Conservation (phyloP, 257 asterid genomes). For the Jasminum sambac region DNA sequence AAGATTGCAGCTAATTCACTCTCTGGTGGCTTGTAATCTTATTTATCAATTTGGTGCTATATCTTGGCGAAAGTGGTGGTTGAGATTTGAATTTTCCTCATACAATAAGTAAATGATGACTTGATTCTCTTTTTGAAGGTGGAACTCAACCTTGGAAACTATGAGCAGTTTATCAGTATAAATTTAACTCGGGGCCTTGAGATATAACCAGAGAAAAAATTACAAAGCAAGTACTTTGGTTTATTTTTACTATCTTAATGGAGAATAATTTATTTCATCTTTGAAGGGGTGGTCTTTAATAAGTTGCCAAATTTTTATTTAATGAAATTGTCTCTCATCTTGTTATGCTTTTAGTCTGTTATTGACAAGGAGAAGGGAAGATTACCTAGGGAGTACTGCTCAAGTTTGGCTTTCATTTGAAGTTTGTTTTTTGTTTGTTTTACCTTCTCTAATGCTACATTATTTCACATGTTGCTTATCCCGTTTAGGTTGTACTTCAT, state of each 20-base stretch:
- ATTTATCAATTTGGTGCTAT: background rate
- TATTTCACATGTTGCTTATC: slow-evolving; percentile 20
- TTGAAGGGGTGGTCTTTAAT: slow-evolving; percentile 8
- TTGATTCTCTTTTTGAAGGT: slow-evolving; percentile 53
- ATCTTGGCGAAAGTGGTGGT: background rate
- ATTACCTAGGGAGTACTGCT: slow-evolving; percentile 71
- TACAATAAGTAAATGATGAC: slow-evolving; percentile 18
- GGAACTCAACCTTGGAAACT: slow-evolving; percentile 98
- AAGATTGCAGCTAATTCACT: slow-evolving; percentile 1
- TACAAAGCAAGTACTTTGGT: slow-evolving; percentile 62
- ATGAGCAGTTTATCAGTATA: slow-evolving; percentile 85
- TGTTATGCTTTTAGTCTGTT: slow-evolving; percentile 45
- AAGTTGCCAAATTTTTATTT: slow-evolving; percentile 19
- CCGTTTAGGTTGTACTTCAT: slow-evolving; percentile 74
- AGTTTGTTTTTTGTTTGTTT: slow-evolving; percentile 14
- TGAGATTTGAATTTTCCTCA: background rate
- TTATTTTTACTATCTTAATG: background rate
- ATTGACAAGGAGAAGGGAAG: slow-evolving; percentile 78
- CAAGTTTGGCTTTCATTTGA: slow-evolving; percentile 44
- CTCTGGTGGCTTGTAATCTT: background rate
- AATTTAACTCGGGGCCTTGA: slow-evolving; percentile 74
- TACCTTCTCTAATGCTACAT: slow-evolving; percentile 10
- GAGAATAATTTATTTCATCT: background rate
- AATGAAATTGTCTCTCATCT: slow-evolving; percentile 14
- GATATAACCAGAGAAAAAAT: slow-evolving; percentile 86